phyloP scores from a whole-genome alignment of 495 filamentous ascomycete genomes.

The Penicillium salamii region DNA sequence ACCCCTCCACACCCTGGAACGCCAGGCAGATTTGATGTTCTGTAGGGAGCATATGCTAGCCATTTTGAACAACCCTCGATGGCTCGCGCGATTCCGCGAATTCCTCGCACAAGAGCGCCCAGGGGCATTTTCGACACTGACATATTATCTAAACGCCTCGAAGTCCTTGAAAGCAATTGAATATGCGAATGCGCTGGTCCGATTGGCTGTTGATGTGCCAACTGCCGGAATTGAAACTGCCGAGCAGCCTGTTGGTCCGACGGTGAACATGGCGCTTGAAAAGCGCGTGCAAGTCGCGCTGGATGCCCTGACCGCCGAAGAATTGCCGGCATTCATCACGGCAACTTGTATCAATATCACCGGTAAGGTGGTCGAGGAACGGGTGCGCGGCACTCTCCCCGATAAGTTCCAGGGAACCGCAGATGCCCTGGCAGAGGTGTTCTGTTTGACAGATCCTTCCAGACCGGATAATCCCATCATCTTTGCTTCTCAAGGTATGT shows the following conservation, averaged over 20 bases:
- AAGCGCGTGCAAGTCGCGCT: constrained; percentile 58
- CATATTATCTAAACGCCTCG: constrained; percentile 61
- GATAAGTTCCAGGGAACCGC: constrained; percentile 51
- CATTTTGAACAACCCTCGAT: constrained; percentile 60
- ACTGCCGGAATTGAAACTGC: constrained; percentile 45
- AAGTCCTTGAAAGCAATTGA: constrained; percentile 69
- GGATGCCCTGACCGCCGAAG: constrained; percentile 56
- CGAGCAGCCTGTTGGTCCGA: constrained; percentile 40
- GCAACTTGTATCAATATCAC: constrained; percentile 32
- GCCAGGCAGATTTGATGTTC: constrained; percentile 60
- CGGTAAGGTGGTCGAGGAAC: constrained; percentile 32
- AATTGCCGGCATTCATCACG: constrained; percentile 69
- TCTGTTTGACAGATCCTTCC: constrained; percentile 73
- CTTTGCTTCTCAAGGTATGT: constrained; percentile 69
- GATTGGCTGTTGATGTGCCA: constrained; percentile 26
- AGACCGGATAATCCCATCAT: constrained; percentile 72
- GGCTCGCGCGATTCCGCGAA: constrained; percentile 60
- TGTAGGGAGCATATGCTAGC: constrained; percentile 58
- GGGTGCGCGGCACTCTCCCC: constrained; percentile 30
- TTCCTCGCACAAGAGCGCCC: constrained; percentile 70
- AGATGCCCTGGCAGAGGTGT: constrained; percentile 71
- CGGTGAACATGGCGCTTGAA: constrained; percentile 52
- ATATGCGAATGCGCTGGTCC: constrained; percentile 65
- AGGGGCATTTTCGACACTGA: constrained; percentile 64
- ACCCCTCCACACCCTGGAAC: constrained; percentile 49